These are phyloP conservation scores for Chaetomium strumarium DNA, from an alignment of 2,329 filamentous ascomycete species.

Conservation along the genomic window DNA sequence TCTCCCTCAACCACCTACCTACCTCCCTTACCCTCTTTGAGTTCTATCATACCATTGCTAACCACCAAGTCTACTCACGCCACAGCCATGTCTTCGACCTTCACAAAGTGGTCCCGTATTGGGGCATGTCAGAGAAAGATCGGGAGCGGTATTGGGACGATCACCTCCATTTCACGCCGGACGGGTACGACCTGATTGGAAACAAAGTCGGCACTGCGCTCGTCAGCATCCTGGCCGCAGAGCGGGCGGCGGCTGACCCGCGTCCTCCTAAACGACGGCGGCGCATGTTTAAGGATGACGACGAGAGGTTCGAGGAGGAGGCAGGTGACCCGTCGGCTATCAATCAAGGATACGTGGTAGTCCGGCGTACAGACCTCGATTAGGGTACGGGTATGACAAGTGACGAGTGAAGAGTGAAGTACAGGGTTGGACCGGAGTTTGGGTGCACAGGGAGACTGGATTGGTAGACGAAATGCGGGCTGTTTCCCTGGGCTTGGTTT, in stretches of 20 bases:
- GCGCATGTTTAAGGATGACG: conserved; percentile 33
- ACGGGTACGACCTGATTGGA: conserved; percentile 59
- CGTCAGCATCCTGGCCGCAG: conserved; percentile 37
- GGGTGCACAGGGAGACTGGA: background rate
- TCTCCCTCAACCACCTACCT: no score
- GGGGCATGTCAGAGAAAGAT: conserved; percentile 40
- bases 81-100: conserved; percentile 53
- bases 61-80: conserved; percentile 11
- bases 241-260: conserved; percentile 12
- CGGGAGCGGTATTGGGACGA: conserved; percentile 54
- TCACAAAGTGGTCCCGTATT: conserved; percentile 47
- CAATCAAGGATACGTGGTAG: conserved; percentile 49
- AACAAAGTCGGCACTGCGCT: conserved; percentile 49
- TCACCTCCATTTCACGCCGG: conserved; percentile 50
- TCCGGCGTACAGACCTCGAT: conserved; percentile 47
- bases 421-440: conserved; percentile 1
- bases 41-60: background rate
- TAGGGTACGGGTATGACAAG: conserved; percentile 23
- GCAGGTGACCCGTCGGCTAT: conserved; percentile 40
- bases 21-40: background rate
- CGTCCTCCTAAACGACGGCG: conserved; percentile 24
- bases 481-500: background rate
- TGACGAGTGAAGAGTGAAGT: background rate
- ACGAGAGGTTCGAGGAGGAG: conserved; percentile 46
- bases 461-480: background rate